These are phyloP conservation scores for Chalciporus pseudorubinellus DNA, from an alignment of 768 basidiomycete species.

Conservation along the genomic window DNA sequence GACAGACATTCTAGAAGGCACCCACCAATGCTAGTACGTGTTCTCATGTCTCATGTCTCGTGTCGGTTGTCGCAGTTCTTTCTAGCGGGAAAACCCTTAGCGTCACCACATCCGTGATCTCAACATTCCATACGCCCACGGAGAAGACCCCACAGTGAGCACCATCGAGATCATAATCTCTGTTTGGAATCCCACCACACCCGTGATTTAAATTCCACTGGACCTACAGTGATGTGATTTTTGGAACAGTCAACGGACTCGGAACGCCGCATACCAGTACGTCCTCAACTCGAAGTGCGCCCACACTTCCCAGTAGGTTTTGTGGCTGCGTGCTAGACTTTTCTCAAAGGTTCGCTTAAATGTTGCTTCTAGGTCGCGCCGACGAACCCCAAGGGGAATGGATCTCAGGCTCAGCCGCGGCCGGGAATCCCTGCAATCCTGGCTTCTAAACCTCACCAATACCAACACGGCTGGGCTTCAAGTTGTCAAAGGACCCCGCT, in stretches of 20 bases:
- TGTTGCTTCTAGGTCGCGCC: not conserved
- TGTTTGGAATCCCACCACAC: not conserved
- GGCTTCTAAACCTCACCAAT: too few species aligned
- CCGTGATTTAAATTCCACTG: not conserved
- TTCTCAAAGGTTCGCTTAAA: not conserved
- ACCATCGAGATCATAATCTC: not conserved
- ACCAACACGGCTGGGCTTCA: not conserved
- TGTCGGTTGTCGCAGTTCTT: not conserved
- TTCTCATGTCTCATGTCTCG: conserved; percentile 1
- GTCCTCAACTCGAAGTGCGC: too few species aligned
- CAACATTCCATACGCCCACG: not conserved
- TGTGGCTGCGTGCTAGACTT: not conserved
- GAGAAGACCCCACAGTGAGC: not conserved
- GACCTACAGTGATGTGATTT: not conserved
- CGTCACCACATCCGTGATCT: not conserved
- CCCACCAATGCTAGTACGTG: not conserved
- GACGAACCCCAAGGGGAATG: not conserved
- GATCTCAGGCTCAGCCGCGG: not conserved
- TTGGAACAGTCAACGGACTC: not conserved
- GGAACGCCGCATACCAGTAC: too few species aligned
- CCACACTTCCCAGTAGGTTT: too few species aligned
- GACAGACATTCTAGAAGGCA: not conserved
- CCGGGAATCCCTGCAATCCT: not conserved
- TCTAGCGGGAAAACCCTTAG: not conserved
- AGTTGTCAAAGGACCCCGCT: not conserved